Evolutionary conservation across 768 basidiomycete species (phyloP), one percentile per base, ranked within the genome.

Genomic region (Auricularia auricula-judae): DNA sequence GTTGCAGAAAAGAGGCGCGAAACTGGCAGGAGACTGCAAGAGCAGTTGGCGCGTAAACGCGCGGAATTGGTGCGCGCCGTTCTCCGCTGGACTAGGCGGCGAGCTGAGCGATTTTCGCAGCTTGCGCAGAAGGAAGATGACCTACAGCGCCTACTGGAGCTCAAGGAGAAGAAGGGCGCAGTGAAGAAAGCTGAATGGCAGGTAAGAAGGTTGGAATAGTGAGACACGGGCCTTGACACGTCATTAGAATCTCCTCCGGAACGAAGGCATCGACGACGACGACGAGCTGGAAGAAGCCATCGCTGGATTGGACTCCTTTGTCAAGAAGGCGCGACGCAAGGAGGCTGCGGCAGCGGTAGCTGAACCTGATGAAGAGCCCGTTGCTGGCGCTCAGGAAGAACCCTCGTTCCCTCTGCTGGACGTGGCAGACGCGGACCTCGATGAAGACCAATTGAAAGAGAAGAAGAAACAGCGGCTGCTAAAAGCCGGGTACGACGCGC

Each of bases 401-500:
- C 83, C 92, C 1, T 84, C 86, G 0, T 99, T 94, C 78, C 94
- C 92, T 21, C 80, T 99, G 2, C 79, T 96, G n/a, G 93, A 97
- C 70, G 80, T 89, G 2, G 93, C 94, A 0, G 97, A 99, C 74
- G 86, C 84, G 4, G 89, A 96, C 88, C 81, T 93, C 7, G 91
- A 92, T 69, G 95, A 98, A 71, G 94, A 96, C 47, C 82, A 86
- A 33, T 72, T 98, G 42, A 98, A 91, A 73, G 97, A 99, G 75
- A 99, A 98, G 78, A 87, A 86, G 71, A 91, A 88, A 70, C 97
- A 99, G 73, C 89, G 86, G 68, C 80, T 98, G 36, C 78, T 95
- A 77, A 98, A 97, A 74, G 93, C 94, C 0, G 92, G 91, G 1
- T 94, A 88, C 73, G 96, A 98, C 65, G 93, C 95, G 0, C 87